These are phyloP conservation scores for Capsicum baccatum DNA, from an alignment of 257 asterid genomes.

Conservation along the genomic window DNA sequence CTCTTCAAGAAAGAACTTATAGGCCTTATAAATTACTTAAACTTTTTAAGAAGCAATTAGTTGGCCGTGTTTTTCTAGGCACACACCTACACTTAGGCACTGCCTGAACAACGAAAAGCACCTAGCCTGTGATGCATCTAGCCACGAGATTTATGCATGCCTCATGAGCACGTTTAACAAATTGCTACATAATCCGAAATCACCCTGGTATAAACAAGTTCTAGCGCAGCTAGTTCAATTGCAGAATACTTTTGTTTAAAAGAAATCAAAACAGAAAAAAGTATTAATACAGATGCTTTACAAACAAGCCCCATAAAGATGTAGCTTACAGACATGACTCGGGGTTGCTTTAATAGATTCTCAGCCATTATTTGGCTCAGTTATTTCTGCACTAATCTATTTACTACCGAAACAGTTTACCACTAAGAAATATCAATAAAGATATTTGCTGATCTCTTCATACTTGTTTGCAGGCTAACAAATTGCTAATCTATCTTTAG, in stretches of 20 bases:
- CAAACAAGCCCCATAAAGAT: not conserved
- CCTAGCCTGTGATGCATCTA: slow-evolving; percentile 8
- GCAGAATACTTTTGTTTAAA: not conserved
- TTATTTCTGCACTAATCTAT: slow-evolving; percentile 7
- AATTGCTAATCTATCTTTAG: slow-evolving; percentile 18
- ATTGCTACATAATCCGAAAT: slow-evolving; percentile 9
- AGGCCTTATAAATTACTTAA: not conserved
- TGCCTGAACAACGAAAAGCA: not conserved
- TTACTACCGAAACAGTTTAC: not conserved
- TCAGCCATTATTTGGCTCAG: slow-evolving; percentile 7
- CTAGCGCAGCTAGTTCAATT: not conserved
- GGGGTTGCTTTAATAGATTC: not conserved
- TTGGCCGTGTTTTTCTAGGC: not conserved
- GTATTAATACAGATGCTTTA: not conserved
- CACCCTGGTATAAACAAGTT: not conserved
- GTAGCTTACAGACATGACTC: slow-evolving; percentile 7
- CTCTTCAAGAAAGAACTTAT: not conserved
- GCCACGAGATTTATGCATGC: not conserved
- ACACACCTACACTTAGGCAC: not conserved
- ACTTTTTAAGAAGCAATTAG: not conserved
- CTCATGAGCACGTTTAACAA: not conserved
- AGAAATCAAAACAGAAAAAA: not conserved
- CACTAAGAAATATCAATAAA: not conserved
- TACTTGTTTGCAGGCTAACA: slow-evolving; percentile 2
- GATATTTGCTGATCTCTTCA: not conserved